Evolutionary conservation across 148 eudicot species (phyloP).

Genomic region (Rheum nobile): DNA sequence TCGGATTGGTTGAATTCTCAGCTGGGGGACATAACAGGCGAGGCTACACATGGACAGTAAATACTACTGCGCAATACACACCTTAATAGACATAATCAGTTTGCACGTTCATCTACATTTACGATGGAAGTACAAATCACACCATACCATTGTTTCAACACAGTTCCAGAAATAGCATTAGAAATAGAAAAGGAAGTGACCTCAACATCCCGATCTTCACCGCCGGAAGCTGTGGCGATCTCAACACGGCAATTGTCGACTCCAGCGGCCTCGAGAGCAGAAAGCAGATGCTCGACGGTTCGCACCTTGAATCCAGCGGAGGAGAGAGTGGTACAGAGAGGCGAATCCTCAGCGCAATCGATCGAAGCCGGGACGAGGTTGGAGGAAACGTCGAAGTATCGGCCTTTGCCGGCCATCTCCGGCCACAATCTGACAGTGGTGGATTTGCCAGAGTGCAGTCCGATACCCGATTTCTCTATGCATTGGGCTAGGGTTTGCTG

Average conservation of each 20-base stretch:
- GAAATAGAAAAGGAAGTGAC: conserved; percentile 14
- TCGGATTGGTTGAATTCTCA: background rate
- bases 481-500: conserved; percentile 59
- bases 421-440: conserved; percentile 50
- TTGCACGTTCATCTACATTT: background rate
- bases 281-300: conserved; percentile 84
- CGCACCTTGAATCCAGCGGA: conserved; percentile 42
- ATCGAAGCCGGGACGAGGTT: conserved; percentile 45
- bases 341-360: conserved; percentile 32
- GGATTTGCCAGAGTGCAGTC: conserved; percentile 55
- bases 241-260: conserved; percentile 81
- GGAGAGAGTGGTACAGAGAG: conserved; percentile 63
- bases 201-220: conserved; percentile 28
- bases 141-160: background rate
- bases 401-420: conserved; percentile 52
- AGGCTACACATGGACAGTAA: background rate
- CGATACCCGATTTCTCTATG: conserved; percentile 45
- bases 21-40: background rate
- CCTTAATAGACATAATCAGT: background rate
- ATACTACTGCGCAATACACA: background rate
- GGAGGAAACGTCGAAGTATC: conserved; percentile 41
- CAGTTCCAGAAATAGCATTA: background rate
- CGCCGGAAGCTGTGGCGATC: conserved; percentile 15
- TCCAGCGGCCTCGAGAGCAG: conserved; percentile 75
- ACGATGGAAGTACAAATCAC: background rate